A percentile compares a stretch with the other conserved stretches of the same genome.
Evolutionary conservation across 495 filamentous ascomycete species (phyloP).

Genomic region (Daldinia decipiens): DNA sequence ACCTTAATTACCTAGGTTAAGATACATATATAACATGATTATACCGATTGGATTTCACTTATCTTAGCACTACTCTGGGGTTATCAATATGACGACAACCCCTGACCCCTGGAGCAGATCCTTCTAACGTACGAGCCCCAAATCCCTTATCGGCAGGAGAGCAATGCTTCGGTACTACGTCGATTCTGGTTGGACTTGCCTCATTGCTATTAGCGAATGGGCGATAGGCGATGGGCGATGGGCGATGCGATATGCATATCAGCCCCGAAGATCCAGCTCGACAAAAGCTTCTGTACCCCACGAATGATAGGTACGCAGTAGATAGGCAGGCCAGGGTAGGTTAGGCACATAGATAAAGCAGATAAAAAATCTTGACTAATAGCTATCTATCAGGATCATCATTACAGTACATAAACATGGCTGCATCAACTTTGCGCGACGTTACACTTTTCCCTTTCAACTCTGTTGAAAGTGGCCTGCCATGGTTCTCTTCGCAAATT

Average conservation of each 20-base stretch:
- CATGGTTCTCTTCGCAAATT: slow-evolving; percentile 7
- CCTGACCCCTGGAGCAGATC: slow-evolving; percentile 10
- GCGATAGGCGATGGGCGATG: slow-evolving; percentile 28
- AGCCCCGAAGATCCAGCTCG: slow-evolving; percentile 10
- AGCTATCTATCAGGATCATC: slow-evolving; percentile 25
- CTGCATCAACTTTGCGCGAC: slow-evolving; percentile 23
- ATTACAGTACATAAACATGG: slow-evolving; percentile 30
- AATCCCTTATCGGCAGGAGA: slow-evolving; percentile 29
- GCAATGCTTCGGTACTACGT: not conserved
- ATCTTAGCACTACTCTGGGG: not conserved
- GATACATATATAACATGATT: not conserved
- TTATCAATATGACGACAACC: not conserved
- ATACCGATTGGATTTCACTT: not conserved
- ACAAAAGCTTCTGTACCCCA: slow-evolving; percentile 30
- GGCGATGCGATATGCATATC: slow-evolving; percentile 6
- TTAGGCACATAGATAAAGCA: slow-evolving; percentile 9
- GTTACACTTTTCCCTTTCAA: slow-evolving; percentile 16
- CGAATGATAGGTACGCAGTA: slow-evolving; percentile 15
- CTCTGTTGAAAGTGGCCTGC: not conserved
- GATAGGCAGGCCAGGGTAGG: slow-evolving; percentile 2
- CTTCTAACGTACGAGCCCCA: slow-evolving; percentile 6
- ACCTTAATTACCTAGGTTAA: not conserved
- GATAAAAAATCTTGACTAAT: slow-evolving; percentile 10
- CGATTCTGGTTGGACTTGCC: slow-evolving; percentile 8
- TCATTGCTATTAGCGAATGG: slow-evolving; percentile 15